Evolutionary conservation across 164 flowering plant species (phyloP).

Genomic region (Kalanchoe fedtschenkoi): DNA sequence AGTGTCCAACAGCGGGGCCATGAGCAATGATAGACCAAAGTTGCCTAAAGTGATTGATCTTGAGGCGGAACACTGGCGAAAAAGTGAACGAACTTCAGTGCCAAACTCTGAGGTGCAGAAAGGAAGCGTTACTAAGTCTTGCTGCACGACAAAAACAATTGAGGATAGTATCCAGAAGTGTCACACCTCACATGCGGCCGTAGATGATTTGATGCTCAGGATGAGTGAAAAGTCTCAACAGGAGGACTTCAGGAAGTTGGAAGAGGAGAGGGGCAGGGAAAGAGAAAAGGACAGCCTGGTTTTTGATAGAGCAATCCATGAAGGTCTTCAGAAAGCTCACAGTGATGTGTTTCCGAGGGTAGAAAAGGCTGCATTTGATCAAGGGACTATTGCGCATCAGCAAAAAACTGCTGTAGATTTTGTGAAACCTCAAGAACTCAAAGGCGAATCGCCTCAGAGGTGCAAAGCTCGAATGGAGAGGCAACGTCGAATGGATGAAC

Average conservation of each 20-base stretch:
- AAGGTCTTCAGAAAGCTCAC: conserved; percentile 75
- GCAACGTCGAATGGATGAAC: conserved; percentile 37
- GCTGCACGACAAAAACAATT: too few relatives aligned
- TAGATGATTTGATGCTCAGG: not conserved
- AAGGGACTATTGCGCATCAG: conserved; percentile 55
- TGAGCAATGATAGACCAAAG: not conserved
- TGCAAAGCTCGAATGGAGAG: conserved; percentile 41
- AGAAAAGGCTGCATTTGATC: conserved; percentile 60
- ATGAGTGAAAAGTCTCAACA: conserved; percentile 11
- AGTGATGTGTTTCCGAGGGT: too few relatives aligned
- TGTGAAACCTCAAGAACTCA: not conserved
- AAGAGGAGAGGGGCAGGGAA: conserved; percentile 25
- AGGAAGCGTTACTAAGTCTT: too few relatives aligned
- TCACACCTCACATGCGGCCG: not conserved
- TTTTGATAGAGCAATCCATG: conserved; percentile 72
- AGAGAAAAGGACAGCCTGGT: conserved; percentile 21
- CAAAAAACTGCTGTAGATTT: conserved; percentile 59
- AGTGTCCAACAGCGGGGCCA: not conserved
- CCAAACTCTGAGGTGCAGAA: too few relatives aligned
- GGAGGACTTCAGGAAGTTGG: conserved; percentile 11
- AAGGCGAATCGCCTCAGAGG: conserved; percentile 33
- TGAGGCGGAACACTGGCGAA: not conserved
- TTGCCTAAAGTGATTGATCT: not conserved
- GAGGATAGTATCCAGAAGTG: not conserved
- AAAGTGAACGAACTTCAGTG: too few relatives aligned